phyloP scores from a whole-genome alignment of 176 grass and related monocot genomes.

The Phragmites australis region DNA sequence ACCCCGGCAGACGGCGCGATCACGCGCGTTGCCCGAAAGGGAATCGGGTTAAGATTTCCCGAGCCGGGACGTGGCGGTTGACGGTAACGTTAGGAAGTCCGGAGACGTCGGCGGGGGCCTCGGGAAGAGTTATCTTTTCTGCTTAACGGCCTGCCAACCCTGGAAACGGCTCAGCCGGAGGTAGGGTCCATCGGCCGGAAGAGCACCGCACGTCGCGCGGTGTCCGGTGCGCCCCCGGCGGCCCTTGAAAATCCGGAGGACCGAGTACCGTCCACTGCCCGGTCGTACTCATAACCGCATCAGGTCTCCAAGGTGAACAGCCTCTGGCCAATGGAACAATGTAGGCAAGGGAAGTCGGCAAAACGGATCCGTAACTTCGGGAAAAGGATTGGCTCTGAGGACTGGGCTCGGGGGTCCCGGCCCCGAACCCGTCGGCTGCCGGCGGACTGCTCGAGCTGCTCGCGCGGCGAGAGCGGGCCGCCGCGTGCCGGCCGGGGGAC shows the following conservation, averaged over 20 bases:
- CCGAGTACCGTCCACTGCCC: constrained; percentile 37
- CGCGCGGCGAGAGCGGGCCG: constrained; percentile 14
- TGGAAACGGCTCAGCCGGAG: constrained; percentile 55
- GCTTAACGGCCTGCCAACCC: constrained; percentile 66
- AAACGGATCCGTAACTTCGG: constrained; percentile 73
- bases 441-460: constrained; percentile 17
- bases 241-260: constrained; percentile 34
- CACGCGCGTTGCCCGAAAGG: constrained; percentile 40
- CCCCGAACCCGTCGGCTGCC: constrained; percentile 11
- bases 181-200: constrained; percentile 52
- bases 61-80: constrained; percentile 61
- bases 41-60: constrained; percentile 59
- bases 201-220: constrained; percentile 64
- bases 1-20: neutral
- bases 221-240: constrained; percentile 52
- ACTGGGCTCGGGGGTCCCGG: constrained; percentile 62
- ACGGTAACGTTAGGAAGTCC: constrained; percentile 67
- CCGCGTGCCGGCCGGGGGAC: constrained; percentile 16
- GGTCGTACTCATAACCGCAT: constrained; percentile 18
- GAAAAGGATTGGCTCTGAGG: constrained; percentile 84
- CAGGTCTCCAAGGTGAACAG: neutral
- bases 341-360: constrained; percentile 79
- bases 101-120: constrained; percentile 66
- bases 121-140: constrained; percentile 84
- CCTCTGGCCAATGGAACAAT: constrained; percentile 35